These are phyloP conservation scores for Phytopythium boreale DNA, from an alignment of 352 stramenopile genomes.

Conservation along the genomic window DNA sequence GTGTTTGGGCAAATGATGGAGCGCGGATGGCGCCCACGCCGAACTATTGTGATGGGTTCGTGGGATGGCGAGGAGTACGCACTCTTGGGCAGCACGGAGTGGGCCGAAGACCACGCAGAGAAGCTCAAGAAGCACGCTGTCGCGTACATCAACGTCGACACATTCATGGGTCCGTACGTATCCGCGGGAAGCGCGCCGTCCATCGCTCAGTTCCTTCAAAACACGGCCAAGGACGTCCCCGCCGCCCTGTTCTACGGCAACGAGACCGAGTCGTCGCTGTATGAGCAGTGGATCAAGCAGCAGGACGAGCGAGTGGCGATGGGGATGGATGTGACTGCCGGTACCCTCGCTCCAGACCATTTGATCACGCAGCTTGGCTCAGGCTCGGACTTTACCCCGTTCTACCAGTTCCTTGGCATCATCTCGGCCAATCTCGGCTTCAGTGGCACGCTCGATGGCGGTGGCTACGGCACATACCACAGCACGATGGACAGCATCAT, in stretches of 20 bases:
- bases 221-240: constrained; percentile 41
- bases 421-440: constrained; percentile 72
- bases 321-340: constrained; percentile 7
- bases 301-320: background rate
- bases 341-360: constrained; percentile 35
- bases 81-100: constrained; percentile 73
- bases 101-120: constrained; percentile 43
- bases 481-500: constrained; percentile 69
- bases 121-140: constrained; percentile 43
- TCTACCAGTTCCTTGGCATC: constrained; percentile 83
- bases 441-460: constrained; percentile 10
- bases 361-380: constrained; percentile 54
- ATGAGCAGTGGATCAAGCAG: background rate
- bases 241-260: constrained; percentile 25
- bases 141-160: constrained; percentile 82
- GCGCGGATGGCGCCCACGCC: constrained; percentile 49
- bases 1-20: constrained; percentile 51
- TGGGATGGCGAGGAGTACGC: constrained; percentile 82
- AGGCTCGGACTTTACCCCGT: constrained; percentile 72
- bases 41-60: constrained; percentile 63
- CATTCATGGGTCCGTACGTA: constrained; percentile 44
- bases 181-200: constrained; percentile 47
- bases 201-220: constrained; percentile 45
- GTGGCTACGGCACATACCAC: constrained; percentile 73
- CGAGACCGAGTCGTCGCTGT: constrained; percentile 9